These are phyloP conservation scores for Immersiella caudata DNA, from an alignment of 495 filamentous ascomycete genomes.

Conservation along the genomic window DNA sequence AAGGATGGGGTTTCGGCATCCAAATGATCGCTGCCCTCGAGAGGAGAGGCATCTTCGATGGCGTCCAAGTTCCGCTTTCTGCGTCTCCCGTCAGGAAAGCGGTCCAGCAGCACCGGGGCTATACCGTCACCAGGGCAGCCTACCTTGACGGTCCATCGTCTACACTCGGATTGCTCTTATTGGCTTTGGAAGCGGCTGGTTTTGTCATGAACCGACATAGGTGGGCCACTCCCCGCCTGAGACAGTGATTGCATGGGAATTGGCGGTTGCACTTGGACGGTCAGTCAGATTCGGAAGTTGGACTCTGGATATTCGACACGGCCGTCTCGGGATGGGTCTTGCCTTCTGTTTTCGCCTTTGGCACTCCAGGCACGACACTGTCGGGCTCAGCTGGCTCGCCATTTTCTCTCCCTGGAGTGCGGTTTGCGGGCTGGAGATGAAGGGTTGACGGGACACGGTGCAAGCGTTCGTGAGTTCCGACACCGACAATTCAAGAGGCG, in stretches of 20 bases:
- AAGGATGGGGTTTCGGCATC: conserved; percentile 23
- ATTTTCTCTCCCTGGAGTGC: conserved; percentile 16
- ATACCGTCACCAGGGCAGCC: background rate
- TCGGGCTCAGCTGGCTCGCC: conserved; percentile 6
- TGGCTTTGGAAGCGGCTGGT: conserved; percentile 19
- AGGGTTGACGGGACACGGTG: background rate
- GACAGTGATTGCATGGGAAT: conserved; percentile 51
- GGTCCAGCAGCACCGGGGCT: conserved; percentile 12
- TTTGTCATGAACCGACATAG: conserved; percentile 41
- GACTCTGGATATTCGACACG: background rate
- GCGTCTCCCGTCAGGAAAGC: conserved; percentile 19
- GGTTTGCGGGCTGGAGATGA: background rate
- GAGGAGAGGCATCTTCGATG: conserved; percentile 13
- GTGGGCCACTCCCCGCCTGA: conserved; percentile 43
- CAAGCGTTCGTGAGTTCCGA: background rate
- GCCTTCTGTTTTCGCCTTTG: conserved; percentile 50
- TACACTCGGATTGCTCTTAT: conserved; percentile 24
- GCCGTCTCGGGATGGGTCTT: conserved; percentile 1
- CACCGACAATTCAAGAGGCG: background rate
- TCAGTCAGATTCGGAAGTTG: conserved; percentile 26
- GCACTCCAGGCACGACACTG: conserved; percentile 43
- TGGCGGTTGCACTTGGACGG: conserved; percentile 43
- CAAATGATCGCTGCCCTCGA: conserved; percentile 20
- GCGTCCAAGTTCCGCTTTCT: conserved; percentile 29
- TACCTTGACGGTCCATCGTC: conserved; percentile 26